A percentile compares a stretch with the other conserved stretches of the same genome.
phyloP scores from a whole-genome alignment of 2,329 filamentous ascomycete species.

The Plectosphaerella plurivora region DNA sequence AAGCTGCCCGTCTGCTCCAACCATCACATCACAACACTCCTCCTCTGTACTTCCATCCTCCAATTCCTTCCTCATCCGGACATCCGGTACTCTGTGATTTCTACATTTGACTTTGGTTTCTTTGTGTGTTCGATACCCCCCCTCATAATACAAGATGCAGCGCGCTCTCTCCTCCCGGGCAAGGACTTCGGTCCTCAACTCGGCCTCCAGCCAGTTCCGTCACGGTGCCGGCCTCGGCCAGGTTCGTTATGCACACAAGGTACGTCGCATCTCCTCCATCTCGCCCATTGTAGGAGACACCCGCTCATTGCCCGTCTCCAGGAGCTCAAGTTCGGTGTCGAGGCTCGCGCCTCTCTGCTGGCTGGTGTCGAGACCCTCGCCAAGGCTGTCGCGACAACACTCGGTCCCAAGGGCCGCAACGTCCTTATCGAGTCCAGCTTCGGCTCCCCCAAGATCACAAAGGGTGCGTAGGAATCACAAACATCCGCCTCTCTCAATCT shows the following conservation, averaged over 20 bases:
- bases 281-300: conserved; percentile 15
- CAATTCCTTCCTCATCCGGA: conserved; percentile 16
- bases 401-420: conserved; percentile 97
- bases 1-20: conserved; percentile 1
- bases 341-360: conserved; percentile 82
- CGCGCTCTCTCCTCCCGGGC: conserved; percentile 81
- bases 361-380: conserved; percentile 95
- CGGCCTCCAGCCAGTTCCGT: conserved; percentile 62
- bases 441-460: conserved; percentile 98
- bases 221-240: conserved; percentile 65
- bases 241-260: conserved; percentile 97
- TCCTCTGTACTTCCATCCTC: conserved; percentile 17
- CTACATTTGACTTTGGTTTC: conserved; percentile 21
- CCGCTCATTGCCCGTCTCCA: conserved; percentile 34
- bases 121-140: conserved; percentile 22
- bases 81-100: conserved; percentile 16
- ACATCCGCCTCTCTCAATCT: no score
- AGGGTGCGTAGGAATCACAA: conserved; percentile 57
- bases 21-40: conserved; percentile 5
- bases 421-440: conserved; percentile 98
- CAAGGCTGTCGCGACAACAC: conserved; percentile 90
- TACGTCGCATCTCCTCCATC: conserved; percentile 32
- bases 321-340: conserved; percentile 98
- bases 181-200: conserved; percentile 74
- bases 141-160: conserved; percentile 69